Conservation (phyloP, 2,329 filamentous ascomycete species). For the Pseudopyrenochaeta lycopersici region DNA sequence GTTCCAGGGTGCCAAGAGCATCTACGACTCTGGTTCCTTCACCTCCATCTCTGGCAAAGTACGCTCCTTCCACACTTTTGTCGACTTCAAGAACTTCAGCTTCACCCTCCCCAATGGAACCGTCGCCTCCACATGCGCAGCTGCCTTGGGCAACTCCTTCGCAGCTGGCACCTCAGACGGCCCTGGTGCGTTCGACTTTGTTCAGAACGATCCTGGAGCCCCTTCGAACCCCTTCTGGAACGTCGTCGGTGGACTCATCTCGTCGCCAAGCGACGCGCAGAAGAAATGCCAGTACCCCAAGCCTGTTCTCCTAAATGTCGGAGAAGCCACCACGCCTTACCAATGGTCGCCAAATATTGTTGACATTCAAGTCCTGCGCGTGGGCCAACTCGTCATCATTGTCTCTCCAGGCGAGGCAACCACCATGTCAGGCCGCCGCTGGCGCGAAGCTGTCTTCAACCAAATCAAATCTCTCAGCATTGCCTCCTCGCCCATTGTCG, state of each 20-base stretch:
- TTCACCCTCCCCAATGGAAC: constrained; percentile 79
- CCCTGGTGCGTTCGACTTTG: constrained; percentile 91
- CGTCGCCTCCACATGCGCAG: constrained; percentile 78
- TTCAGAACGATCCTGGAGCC: constrained; percentile 80
- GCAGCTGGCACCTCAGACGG: constrained; percentile 93
- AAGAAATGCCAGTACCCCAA: constrained; percentile 80
- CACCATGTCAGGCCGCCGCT: constrained; percentile 90
- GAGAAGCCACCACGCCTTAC: constrained; percentile 80
- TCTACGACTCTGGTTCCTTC: constrained; percentile 63
- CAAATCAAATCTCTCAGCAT: constrained; percentile 30
- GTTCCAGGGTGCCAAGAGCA: constrained; percentile 65
- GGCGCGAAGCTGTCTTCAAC: constrained; percentile 65
- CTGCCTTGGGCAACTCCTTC: constrained; percentile 90
- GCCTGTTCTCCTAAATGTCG: constrained; percentile 87
- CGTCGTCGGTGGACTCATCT: constrained; percentile 76
- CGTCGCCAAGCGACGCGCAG: constrained; percentile 75
- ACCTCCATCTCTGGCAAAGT: constrained; percentile 70
- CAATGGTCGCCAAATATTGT: constrained; percentile 91
- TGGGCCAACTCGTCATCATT: constrained; percentile 85
- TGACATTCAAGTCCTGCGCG: constrained; percentile 84
- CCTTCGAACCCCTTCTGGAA: constrained; percentile 84
- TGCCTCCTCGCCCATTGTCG: constrained; percentile 64
- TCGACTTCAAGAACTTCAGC: constrained; percentile 78
- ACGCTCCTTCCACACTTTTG: constrained; percentile 84
- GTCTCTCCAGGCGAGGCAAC: constrained; percentile 87